These are phyloP conservation scores for Colletotrichum eleusines DNA, from an alignment of 2,329 filamentous ascomycete genomes.

Conservation along the genomic window DNA sequence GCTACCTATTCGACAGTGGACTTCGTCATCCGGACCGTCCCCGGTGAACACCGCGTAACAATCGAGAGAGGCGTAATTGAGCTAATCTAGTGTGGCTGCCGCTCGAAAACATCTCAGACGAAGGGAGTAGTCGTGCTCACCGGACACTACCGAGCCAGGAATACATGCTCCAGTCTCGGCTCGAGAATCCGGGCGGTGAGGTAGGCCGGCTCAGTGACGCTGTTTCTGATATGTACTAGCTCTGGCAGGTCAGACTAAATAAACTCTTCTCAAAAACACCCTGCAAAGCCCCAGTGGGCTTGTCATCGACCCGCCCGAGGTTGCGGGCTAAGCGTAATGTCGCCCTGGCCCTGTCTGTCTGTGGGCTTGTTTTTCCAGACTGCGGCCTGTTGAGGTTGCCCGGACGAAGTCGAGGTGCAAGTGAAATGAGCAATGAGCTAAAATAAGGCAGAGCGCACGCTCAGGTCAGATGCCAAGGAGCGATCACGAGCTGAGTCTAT, in stretches of 20 bases:
- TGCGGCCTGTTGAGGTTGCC: not conserved
- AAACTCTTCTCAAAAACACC: not conserved
- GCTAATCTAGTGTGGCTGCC: not conserved
- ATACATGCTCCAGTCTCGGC: not conserved
- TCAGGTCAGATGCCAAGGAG: not conserved
- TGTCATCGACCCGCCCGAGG: not conserved
- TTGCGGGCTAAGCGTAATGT: not conserved
- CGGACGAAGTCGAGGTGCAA: constrained; percentile 18
- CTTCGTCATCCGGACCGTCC: not conserved
- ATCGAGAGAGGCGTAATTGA: not conserved
- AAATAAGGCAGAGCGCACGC: constrained; percentile 28
- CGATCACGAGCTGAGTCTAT: constrained; percentile 3
- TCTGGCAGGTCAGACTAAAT: constrained; percentile 1
- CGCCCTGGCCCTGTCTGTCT: not conserved
- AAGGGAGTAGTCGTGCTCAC: constrained; percentile 2
- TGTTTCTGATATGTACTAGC: constrained; percentile 23
- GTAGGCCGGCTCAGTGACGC: constrained; percentile 13
- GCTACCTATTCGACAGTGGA: not conserved
- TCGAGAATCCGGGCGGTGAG: not conserved
- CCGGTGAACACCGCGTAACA: not conserved
- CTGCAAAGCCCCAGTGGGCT: not conserved
- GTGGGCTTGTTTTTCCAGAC: constrained; percentile 1
- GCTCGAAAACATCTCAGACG: not conserved
- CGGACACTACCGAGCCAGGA: constrained; percentile 7
- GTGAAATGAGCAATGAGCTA: not conserved